phyloP scores from a whole-genome alignment of 371 early-diverging fungal genomes.

The Sporodiniella umbellata region DNA sequence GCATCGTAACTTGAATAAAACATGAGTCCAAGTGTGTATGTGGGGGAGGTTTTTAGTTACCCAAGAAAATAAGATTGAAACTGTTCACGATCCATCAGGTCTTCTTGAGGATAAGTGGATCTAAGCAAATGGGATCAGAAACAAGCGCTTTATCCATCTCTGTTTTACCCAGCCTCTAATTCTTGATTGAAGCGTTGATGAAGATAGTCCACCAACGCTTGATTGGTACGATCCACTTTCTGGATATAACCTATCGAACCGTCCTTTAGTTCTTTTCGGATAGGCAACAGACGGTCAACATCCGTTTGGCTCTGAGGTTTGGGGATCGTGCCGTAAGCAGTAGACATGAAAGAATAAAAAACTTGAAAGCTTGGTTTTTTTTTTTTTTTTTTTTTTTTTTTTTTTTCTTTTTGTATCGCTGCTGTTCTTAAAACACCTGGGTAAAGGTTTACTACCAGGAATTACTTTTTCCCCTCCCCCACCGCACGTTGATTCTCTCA shows the following conservation, averaged over 20 bases:
- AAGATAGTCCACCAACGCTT: slow-evolving; percentile 39
- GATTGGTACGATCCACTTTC: slow-evolving; percentile 24
- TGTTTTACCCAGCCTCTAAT: slow-evolving; percentile 53
- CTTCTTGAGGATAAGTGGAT: slow-evolving; percentile 75
- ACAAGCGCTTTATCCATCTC: not conserved
- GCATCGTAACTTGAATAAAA: slow-evolving; percentile 59
- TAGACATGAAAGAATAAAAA: no score
- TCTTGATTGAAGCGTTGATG: slow-evolving; percentile 63
- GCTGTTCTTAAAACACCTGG: no score
- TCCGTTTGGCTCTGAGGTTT: slow-evolving; percentile 28
- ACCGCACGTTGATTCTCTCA: no score
- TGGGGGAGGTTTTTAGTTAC: no score
- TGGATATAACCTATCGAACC: slow-evolving; percentile 27
- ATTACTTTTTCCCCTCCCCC: no score
- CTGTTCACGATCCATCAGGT: slow-evolving; percentile 33
- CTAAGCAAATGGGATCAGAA: slow-evolving; percentile 13
- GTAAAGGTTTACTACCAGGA: no score
- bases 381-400: no score
- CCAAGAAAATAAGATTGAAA: slow-evolving; percentile 58
- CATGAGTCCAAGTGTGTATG: no score
- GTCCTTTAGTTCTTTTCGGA: slow-evolving; percentile 34
- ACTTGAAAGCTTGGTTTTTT: no score
- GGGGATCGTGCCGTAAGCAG: slow-evolving; percentile 61
- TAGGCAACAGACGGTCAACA: slow-evolving; percentile 42
- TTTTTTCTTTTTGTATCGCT: no score